Evolutionary conservation across 2,329 filamentous ascomycete genomes (phyloP).

Genomic region (Aspergillus neotritici): DNA sequence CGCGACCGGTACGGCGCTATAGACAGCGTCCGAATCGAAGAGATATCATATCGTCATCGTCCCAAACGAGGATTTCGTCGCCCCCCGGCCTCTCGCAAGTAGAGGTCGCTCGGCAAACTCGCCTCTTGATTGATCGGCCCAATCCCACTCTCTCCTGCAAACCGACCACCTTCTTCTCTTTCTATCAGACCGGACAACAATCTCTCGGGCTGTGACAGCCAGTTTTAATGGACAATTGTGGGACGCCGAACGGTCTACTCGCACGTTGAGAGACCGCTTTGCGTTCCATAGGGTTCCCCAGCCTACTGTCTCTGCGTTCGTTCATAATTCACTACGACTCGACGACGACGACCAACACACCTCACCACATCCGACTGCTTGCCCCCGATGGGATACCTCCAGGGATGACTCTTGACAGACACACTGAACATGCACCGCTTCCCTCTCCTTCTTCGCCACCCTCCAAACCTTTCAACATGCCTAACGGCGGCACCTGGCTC

Average conservation of each 20-base stretch:
- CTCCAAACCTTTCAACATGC: slow-evolving; percentile 27
- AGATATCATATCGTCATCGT: too few relatives aligned
- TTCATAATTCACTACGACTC: slow-evolving; percentile 8
- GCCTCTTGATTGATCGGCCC: too few relatives aligned
- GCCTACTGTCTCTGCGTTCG: slow-evolving; percentile 23
- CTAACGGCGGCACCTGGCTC: slow-evolving; percentile 27
- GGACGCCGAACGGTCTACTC: slow-evolving; percentile 48
- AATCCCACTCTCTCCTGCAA: neutral
- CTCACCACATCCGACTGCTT: slow-evolving; percentile 10
- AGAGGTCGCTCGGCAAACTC: too few relatives aligned
- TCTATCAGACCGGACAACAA: neutral
- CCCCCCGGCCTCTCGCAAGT: neutral
- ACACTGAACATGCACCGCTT: slow-evolving; percentile 38
- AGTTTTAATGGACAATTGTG: slow-evolving; percentile 42
- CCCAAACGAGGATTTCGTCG: too few relatives aligned
- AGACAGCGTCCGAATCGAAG: too few relatives aligned
- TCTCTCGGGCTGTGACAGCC: slow-evolving; percentile 15
- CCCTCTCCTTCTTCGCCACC: slow-evolving; percentile 29
- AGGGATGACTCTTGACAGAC: slow-evolving; percentile 36
- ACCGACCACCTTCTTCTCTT: neutral
- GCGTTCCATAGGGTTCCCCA: slow-evolving; percentile 49
- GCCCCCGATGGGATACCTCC: slow-evolving; percentile 27
- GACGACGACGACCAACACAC: slow-evolving; percentile 11
- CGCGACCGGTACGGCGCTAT: too few relatives aligned
- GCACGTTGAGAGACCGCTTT: slow-evolving; percentile 45